Evolutionary conservation across 169 alveolate genomes (phyloP).

Genomic region (Plasmodium ovale): DNA sequence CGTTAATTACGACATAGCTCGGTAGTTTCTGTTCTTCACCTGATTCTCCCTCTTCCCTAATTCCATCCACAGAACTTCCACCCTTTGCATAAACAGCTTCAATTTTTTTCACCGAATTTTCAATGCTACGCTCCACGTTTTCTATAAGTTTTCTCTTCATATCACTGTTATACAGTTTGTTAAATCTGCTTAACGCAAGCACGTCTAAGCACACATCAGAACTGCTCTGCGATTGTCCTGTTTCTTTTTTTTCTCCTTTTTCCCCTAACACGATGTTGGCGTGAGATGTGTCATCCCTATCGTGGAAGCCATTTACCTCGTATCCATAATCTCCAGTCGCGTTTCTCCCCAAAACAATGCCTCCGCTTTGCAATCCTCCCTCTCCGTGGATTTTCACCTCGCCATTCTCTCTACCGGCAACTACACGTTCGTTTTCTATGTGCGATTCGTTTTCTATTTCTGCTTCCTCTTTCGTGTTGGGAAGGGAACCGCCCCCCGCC

Average conservation of each 20-base stretch:
- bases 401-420: no score
- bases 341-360: not conserved
- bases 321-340: not conserved
- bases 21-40: not conserved
- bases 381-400: no score
- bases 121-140: constrained; percentile 35
- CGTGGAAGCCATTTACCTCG: not conserved
- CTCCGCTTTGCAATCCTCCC: not conserved
- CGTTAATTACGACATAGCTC: constrained; percentile 23
- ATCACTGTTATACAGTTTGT: constrained; percentile 26
- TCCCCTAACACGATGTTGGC: not conserved
- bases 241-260: not conserved
- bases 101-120: constrained; percentile 13
- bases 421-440: no score
- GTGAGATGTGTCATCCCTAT: not conserved
- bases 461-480: not conserved
- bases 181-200: constrained; percentile 42
- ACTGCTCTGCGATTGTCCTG: not conserved
- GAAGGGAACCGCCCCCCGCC: no score
- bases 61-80: not conserved
- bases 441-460: not conserved
- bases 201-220: constrained; percentile 69
- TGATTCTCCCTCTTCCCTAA: no score
- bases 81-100: constrained; percentile 2
- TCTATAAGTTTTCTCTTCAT: constrained; percentile 49